phyloP scores from a whole-genome alignment of 768 basidiomycete genomes.

The Leccinum fibrillosum region DNA sequence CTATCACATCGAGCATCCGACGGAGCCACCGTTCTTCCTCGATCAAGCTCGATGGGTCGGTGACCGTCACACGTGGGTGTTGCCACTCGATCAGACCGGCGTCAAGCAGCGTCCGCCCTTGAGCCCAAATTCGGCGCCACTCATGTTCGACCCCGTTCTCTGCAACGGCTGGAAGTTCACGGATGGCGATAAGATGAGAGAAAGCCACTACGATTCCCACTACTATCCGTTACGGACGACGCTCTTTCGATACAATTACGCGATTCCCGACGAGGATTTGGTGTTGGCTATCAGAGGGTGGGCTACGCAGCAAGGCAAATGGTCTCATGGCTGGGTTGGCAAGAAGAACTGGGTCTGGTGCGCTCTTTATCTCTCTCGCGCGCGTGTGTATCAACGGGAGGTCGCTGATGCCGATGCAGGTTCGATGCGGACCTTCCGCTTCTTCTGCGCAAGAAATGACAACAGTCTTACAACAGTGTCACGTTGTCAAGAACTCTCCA shows the following conservation, averaged over 20 bases:
- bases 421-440: conserved; percentile 20
- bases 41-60: conserved; percentile 28
- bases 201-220: neutral
- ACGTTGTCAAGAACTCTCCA: neutral
- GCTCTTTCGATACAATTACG: conserved; percentile 26
- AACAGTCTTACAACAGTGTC: neutral
- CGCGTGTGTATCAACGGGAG: neutral
- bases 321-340: neutral
- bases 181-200: fast-evolving
- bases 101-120: conserved; percentile 9
- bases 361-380: neutral
- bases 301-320: conserved; percentile 4
- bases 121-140: conserved; percentile 9
- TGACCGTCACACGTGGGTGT: conserved; percentile 30
- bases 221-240: conserved; percentile 12
- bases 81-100: conserved; percentile 26
- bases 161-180: conserved; percentile 23
- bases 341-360: conserved; percentile 22
- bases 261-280: conserved; percentile 12
- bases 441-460: conserved; percentile 3
- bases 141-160: conserved; percentile 14
- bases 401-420: conserved; percentile 5
- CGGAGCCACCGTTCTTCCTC: conserved; percentile 17
- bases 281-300: neutral
- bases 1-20: neutral